These are phyloP conservation scores for Asterophora parasitica DNA, from an alignment of 768 basidiomycete genomes.

Conservation along the genomic window DNA sequence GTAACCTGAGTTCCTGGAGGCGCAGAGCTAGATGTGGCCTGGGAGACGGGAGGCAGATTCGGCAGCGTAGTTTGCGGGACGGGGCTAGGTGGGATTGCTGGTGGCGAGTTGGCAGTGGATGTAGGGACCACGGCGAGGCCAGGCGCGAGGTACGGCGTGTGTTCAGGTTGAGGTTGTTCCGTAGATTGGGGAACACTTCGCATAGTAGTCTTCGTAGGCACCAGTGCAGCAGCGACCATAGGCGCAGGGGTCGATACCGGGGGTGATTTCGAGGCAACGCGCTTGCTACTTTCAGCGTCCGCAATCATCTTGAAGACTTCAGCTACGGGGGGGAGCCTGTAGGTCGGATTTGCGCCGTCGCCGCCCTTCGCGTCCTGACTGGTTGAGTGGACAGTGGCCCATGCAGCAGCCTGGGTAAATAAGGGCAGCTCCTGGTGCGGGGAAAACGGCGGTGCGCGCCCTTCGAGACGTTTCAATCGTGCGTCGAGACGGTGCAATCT, in stretches of 20 bases:
- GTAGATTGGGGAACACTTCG: neutral
- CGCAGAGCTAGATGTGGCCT: too few relatives aligned
- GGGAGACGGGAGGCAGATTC: too few relatives aligned
- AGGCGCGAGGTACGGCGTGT: neutral
- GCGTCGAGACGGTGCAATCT: too few relatives aligned
- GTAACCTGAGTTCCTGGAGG: neutral
- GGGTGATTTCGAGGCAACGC: neutral
- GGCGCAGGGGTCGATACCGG: neutral
- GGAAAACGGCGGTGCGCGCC: too few relatives aligned
- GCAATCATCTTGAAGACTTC: slow-evolving; percentile 16
- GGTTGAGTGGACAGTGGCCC: slow-evolving; percentile 1
- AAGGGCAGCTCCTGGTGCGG: neutral
- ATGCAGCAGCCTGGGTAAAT: slow-evolving; percentile 1
- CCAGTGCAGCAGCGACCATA: slow-evolving; percentile 1
- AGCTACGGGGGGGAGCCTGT: slow-evolving; percentile 13
- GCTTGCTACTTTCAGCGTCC: neutral
- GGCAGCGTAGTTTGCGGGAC: too few relatives aligned
- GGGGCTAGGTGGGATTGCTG: too few relatives aligned
- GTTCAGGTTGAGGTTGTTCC: neutral
- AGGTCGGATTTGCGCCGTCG: neutral
- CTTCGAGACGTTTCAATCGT: too few relatives aligned
- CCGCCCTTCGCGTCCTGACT: neutral
- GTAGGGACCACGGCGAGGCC: neutral
- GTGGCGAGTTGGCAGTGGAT: neutral
- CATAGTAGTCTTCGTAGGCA: neutral